phyloP scores from a whole-genome alignment of 2,329 filamentous ascomycete genomes.

The Leptographium wingfieldii region DNA sequence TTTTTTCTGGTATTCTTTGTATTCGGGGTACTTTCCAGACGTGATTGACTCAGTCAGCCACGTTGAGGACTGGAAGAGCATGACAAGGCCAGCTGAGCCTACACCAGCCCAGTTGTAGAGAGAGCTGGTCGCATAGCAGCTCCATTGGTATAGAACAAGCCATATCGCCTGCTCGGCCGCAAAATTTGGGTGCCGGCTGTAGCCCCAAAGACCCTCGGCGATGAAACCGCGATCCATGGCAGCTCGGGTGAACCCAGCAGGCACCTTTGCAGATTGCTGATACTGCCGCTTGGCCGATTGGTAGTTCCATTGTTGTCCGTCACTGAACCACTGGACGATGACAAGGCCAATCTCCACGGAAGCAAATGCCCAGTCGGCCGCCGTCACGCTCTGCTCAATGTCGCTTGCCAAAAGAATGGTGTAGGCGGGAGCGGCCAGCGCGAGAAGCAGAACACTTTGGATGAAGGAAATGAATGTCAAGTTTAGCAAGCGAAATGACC shows the following conservation, averaged over 20 bases:
- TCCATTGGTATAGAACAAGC: constrained; percentile 82
- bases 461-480: constrained; percentile 75
- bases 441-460: constrained; percentile 71
- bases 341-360: constrained; percentile 36
- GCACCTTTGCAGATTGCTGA: constrained; percentile 57
- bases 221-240: constrained; percentile 87
- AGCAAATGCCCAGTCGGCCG: constrained; percentile 36
- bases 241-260: constrained; percentile 49
- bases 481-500: constrained; percentile 74
- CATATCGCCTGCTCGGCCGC: constrained; percentile 84
- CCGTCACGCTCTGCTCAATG: constrained; percentile 37
- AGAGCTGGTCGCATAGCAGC: constrained; percentile 57
- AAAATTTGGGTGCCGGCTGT: constrained; percentile 90
- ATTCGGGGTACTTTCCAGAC: constrained; percentile 74
- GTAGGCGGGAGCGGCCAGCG: constrained; percentile 68
- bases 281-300: constrained; percentile 73
- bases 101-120: constrained; percentile 67
- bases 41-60: constrained; percentile 77
- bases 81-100: constrained; percentile 56
- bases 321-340: constrained; percentile 64
- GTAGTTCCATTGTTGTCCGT: constrained; percentile 88
- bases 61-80: constrained; percentile 83
- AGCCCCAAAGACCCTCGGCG: constrained; percentile 72
- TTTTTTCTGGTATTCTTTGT: constrained; percentile 67
- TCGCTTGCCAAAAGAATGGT: constrained; percentile 61